Base-by-base conservation (phyloP, 495 filamentous ascomycete genomes). In the Hypoxylon lienhwacheense region DNA sequence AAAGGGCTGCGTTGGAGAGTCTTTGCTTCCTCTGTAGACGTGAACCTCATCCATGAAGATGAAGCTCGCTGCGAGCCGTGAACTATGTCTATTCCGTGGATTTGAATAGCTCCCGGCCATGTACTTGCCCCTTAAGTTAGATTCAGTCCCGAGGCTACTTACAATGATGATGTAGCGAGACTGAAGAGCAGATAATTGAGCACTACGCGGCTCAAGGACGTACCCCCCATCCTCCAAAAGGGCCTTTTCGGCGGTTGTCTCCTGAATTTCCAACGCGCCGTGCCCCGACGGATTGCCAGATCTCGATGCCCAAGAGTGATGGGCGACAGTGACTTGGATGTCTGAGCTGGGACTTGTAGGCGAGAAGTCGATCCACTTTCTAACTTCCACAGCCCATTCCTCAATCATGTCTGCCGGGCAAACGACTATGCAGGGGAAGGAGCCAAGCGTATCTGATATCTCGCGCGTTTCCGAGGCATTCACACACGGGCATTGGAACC, bases 41-140 rank as follows among this genome's bases (percentile, higher is more conserved):
- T 55, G 52, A 5, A 48, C 35, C 19, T 55, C 52, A n/a, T 55
- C 52, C 34, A 55, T 41, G 7, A 55, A 47, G 7, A 47, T 11
- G 6, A 42, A 42, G 8, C 35, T 41, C 7, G 22, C 35, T 5
- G 5, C 43, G n/a, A n/a, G n/a, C n/a, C n/a, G n/a, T n/a, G n/a
- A n/a, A n/a, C n/a, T n/a, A n/a, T n/a, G n/a, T n/a, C n/a, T n/a
- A n/a, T n/a, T n/a, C n/a, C n/a, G n/a, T n/a, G n/a, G n/a, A n/a
- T n/a, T n/a, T n/a, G n/a, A n/a, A n/a, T n/a, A n/a, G n/a, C n/a
- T n/a, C n/a, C n/a, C n/a, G n/a, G n/a, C n/a, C n/a, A n/a, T n/a
- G n/a, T n/a, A n/a, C n/a, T n/a, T n/a, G n/a, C n/a, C n/a, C n/a
- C n/a, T n/a, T n/a, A n/a, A n/a, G n/a, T n/a, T n/a, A n/a, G n/a